Evolutionary conservation across 345 rosid species (phyloP).

Genomic region (Brassica nigra): DNA sequence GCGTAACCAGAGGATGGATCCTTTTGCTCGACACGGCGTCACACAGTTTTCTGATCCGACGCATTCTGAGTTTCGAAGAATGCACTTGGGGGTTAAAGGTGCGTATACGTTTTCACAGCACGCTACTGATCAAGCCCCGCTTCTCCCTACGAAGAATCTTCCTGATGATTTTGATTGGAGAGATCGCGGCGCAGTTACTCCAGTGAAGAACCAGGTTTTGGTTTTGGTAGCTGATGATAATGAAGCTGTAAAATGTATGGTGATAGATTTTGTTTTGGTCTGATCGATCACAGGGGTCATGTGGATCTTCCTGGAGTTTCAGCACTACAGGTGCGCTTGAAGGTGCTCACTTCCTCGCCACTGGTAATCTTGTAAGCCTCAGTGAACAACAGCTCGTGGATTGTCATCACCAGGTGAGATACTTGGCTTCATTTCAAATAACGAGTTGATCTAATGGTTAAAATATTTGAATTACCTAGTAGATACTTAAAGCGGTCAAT

Average conservation of each 20-base stretch:
- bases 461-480: too few relatives aligned
- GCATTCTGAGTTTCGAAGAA: conserved; percentile 55
- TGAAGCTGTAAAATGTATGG: background rate
- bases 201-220: conserved; percentile 72
- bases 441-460: too few relatives aligned
- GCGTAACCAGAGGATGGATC: conserved; percentile 71
- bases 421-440: too few relatives aligned
- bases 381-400: conserved; percentile 98
- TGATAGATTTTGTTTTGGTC: background rate
- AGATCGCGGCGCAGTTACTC: conserved; percentile 77
- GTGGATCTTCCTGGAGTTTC: conserved; percentile 98
- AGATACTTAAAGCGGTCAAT: too few relatives aligned
- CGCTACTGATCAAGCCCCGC: conserved; percentile 63
- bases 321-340: conserved; percentile 90
- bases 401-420: conserved; percentile 81
- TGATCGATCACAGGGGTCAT: conserved; percentile 57
- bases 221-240: background rate
- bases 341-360: conserved; percentile 82
- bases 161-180: conserved; percentile 88
- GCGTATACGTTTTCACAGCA: conserved; percentile 61
- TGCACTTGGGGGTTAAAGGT: conserved; percentile 51
- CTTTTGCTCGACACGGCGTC: conserved; percentile 69
- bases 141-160: conserved; percentile 64
- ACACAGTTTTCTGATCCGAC: conserved; percentile 89
- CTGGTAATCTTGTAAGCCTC: conserved; percentile 81